phyloP scores from a whole-genome alignment of 352 stramenopile species.

The Pythium apleroticum region DNA sequence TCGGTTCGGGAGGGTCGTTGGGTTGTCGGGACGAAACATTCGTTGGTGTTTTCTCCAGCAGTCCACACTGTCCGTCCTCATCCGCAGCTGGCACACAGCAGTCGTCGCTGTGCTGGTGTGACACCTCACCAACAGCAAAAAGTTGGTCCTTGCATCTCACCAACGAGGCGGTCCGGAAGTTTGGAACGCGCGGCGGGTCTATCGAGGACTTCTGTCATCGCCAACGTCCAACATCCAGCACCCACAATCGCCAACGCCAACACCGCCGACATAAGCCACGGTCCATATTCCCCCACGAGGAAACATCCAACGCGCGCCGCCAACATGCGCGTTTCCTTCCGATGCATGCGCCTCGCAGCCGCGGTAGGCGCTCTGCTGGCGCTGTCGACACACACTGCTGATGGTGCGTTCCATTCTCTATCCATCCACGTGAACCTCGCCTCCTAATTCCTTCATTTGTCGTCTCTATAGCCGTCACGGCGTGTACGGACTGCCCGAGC shows the following conservation, averaged over 20 bases:
- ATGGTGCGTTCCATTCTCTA: constrained; percentile 2
- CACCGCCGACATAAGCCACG: background rate
- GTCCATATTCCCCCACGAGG: background rate
- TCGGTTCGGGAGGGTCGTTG: background rate
- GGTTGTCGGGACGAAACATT: background rate
- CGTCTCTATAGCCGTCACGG: constrained; percentile 32
- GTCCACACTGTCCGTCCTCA: background rate
- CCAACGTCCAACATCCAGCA: background rate
- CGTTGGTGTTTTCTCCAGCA: background rate
- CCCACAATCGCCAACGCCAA: background rate
- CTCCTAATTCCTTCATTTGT: constrained; percentile 1
- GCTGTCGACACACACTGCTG: background rate
- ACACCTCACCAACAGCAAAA: background rate
- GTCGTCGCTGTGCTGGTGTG: background rate
- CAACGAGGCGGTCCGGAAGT: background rate
- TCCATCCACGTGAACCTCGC: background rate
- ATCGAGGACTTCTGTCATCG: background rate
- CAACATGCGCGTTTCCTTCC: background rate
- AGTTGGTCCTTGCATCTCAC: background rate
- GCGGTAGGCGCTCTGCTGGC: background rate
- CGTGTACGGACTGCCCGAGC: constrained; percentile 48
- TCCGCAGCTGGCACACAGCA: background rate
- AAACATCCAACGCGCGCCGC: background rate
- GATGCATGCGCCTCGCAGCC: background rate
- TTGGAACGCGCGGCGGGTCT: background rate